Evolutionary conservation across 2,329 filamentous ascomycete genomes (phyloP).

Genomic region (Phialophora verrucosa): DNA sequence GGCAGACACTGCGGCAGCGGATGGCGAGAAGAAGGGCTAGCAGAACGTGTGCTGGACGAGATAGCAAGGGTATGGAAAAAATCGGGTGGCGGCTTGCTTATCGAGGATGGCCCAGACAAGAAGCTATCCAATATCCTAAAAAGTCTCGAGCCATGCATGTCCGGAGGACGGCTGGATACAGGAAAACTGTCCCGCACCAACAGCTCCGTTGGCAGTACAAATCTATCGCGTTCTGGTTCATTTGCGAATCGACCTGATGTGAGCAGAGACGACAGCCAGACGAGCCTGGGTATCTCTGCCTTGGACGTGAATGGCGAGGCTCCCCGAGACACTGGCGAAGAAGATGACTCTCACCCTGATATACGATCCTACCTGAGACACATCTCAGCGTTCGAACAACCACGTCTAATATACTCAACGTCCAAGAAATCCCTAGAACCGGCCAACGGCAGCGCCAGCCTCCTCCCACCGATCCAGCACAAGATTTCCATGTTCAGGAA

Average conservation of each 20-base stretch:
- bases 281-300: constrained; percentile 65
- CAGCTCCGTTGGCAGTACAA: constrained; percentile 51
- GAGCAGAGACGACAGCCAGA: constrained; percentile 65
- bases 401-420: constrained; percentile 57
- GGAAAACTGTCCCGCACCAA: constrained; percentile 56
- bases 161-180: constrained; percentile 66
- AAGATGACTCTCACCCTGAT: constrained; percentile 62
- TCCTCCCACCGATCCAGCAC: constrained; percentile 77
- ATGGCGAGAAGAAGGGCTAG: constrained; percentile 95
- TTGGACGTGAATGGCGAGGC: constrained; percentile 48
- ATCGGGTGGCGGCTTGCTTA: constrained; percentile 84
- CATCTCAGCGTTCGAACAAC: constrained; percentile 83
- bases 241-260: constrained; percentile 43
- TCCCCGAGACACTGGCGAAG: constrained; percentile 2
- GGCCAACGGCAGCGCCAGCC: constrained; percentile 67
- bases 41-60: constrained; percentile 90
- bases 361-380: constrained; percentile 83
- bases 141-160: constrained; percentile 85
- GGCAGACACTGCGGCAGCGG: constrained; percentile 91
- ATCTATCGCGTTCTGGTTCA: constrained; percentile 66
- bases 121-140: constrained; percentile 80
- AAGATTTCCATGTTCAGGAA: constrained; percentile 88
- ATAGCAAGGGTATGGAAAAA: constrained; percentile 91
- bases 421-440: constrained; percentile 89
- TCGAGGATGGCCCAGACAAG: constrained; percentile 77